Evolutionary conservation across 305 asterid genomes (phyloP).

Genomic region (Petunia hybrid): DNA sequence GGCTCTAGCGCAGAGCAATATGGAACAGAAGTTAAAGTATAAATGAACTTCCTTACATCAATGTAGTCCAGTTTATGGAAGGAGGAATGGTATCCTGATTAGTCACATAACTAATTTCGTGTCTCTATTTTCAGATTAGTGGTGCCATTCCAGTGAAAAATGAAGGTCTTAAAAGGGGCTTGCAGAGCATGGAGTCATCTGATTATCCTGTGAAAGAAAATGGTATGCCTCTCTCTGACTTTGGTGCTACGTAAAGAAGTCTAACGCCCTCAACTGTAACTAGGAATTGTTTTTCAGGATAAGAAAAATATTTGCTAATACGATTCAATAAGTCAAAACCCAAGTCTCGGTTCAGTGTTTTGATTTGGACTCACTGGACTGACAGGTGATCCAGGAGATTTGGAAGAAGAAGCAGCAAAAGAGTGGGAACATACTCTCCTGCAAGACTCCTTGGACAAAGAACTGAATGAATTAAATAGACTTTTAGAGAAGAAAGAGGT

Average conservation of each 20-base stretch:
- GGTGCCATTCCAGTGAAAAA: slow-evolving; percentile 57
- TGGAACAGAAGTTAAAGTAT: slow-evolving; percentile 63
- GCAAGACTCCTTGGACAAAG: slow-evolving; percentile 91
- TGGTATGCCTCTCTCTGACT: slow-evolving; percentile 53
- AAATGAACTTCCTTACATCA: no score
- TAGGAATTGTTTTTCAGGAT: neutral
- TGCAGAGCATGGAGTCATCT: slow-evolving; percentile 85
- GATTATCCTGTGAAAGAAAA: slow-evolving; percentile 91
- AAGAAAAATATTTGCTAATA: no score
- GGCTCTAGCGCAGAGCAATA: slow-evolving; percentile 54
- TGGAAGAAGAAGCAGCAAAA: slow-evolving; percentile 83
- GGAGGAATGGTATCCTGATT: no score
- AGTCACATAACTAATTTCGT: no score
- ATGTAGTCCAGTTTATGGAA: no score
- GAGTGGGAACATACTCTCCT: slow-evolving; percentile 91
- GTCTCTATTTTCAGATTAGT: no score
- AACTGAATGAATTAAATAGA: slow-evolving; percentile 75
- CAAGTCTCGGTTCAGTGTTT: no score
- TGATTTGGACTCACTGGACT: no score
- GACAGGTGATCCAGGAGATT: slow-evolving; percentile 80
- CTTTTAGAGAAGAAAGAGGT: slow-evolving; percentile 90
- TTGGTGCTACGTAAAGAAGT: no score
- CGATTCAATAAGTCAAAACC: no score
- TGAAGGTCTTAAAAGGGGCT: slow-evolving; percentile 85
- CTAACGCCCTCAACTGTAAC: no score